Base-by-base conservation (phyloP, 2,329 filamentous ascomycete species). In the Diaporthe sp. region DNA sequence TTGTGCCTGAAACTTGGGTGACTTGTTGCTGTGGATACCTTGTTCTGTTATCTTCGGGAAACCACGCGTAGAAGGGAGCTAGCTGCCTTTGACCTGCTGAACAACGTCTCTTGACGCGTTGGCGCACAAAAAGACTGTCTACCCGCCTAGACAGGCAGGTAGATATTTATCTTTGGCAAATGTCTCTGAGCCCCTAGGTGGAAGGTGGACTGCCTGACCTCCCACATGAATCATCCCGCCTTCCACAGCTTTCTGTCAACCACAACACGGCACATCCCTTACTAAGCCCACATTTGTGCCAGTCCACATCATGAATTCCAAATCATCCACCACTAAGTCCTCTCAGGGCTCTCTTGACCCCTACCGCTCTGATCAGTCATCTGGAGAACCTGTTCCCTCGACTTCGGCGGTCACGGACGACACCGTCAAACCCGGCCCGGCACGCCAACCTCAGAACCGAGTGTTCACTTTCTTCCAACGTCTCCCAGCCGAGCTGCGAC, bases 351-450 rank as follows among this genome's bases (percentile, higher is more conserved):
- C n/a, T 19, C 2, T 5, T 28, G 15, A 42, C 35, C 0, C 42
- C 57, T 2, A 1, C 2, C 10, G 12, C 38, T 10, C 38, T 30
- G n/a, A 15, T 28, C 35, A 3, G 5, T 19, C n/a, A 0, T 12
- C n/a, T 19, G 19, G 19, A 28, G 0, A 6, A 4, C 1, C n/a
- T 3, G 0, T 10, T 12, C 0, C n/a, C 4, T 9, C n/a, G 57
- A 15, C 3, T 4, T 4, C 33, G 40, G 22, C 33, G 33, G 13
- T 17, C n/a, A 15, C 25, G 5, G 25, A 33, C 5, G 17, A 30
- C 28, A 19, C 5, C 17, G 33, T 22, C 13, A 33, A 17, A 9
- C 3, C 54, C 19, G 3, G 28, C 28, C 15, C 5, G 0, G 8
- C 54, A 33, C 54, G 22, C 4, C 28, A 4, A 17, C 28, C 54